Conservation (phyloP, 2,329 filamentous ascomycete genomes). For the Alternaria burnsii region DNA sequence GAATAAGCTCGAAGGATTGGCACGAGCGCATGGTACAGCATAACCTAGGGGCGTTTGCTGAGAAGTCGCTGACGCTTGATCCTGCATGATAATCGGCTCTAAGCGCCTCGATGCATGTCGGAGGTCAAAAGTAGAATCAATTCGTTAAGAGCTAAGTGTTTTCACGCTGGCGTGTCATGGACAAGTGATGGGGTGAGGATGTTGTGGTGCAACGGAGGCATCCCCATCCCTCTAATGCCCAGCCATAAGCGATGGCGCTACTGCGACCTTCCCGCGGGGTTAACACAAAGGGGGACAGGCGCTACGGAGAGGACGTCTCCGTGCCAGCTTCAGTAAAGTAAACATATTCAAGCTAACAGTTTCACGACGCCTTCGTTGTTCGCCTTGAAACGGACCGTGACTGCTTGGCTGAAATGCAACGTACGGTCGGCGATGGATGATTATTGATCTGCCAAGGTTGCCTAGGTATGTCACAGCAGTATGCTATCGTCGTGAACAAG, state of each 20-base stretch:
- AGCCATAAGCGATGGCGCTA: constrained; percentile 9
- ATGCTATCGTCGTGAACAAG: no score
- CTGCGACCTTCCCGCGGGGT: constrained; percentile 9
- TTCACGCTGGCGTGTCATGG: neutral
- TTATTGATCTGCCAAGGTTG: neutral
- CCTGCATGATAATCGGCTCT: neutral
- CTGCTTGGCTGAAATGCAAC: neutral
- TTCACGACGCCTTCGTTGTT: neutral
- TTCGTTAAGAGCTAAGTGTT: neutral
- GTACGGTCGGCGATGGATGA: neutral
- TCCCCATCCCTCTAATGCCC: neutral
- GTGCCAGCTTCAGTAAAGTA: constrained; percentile 5
- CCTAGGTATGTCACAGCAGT: no score
- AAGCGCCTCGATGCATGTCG: neutral
- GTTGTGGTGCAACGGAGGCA: constrained; percentile 6
- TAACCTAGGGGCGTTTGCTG: constrained; percentile 8
- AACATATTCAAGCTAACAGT: constrained; percentile 1
- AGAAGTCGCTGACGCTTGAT: neutral
- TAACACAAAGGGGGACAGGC: neutral
- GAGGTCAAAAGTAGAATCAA: neutral
- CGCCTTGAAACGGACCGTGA: neutral
- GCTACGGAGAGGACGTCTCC: constrained; percentile 3
- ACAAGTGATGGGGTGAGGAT: neutral
- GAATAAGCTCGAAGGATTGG: constrained; percentile 1
- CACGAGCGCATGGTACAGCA: constrained; percentile 4